A percentile compares a stretch with the other conserved stretches of the same genome.
Evolutionary conservation across 1,284 basidiomycete species (phyloP).

Genomic region (Ganoderma lingzhi): DNA sequence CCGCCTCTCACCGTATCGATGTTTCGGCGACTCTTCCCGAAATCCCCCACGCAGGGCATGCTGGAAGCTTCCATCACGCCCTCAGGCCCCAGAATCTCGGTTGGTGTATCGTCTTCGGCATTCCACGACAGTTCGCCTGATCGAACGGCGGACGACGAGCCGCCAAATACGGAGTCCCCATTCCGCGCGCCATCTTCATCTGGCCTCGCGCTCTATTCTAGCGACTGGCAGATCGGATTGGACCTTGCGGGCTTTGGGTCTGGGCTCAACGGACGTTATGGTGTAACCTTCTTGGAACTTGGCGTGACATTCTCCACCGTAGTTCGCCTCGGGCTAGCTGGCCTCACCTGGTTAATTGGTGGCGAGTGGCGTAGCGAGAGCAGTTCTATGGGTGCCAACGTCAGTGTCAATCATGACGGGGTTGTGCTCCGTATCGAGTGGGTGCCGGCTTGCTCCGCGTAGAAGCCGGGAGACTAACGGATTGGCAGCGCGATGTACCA

Average conservation of each 20-base stretch:
- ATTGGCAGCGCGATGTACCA: conserved; percentile 42
- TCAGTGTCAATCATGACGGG: conserved; percentile 40
- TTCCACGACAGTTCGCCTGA: conserved; percentile 36
- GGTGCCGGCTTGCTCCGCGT: conserved; percentile 31
- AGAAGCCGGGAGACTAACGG: conserved; percentile 13
- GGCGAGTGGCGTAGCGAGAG: conserved; percentile 41
- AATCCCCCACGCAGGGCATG: conserved; percentile 40
- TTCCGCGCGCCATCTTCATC: conserved; percentile 40
- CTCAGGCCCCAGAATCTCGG: conserved; percentile 32
- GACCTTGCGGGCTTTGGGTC: conserved; percentile 40
- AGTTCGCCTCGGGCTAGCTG: conserved; percentile 36
- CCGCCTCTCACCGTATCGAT: conserved; percentile 42
- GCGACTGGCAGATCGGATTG: conserved; percentile 40
- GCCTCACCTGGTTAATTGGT: conserved; percentile 38
- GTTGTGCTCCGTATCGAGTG: conserved; percentile 47
- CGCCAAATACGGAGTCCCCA: conserved; percentile 15
- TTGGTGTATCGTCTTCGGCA: conserved; percentile 36
- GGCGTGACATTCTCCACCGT: conserved; percentile 36
- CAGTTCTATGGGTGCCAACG: conserved; percentile 41
- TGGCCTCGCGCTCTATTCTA: conserved; percentile 39
- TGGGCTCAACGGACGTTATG: conserved; percentile 42
- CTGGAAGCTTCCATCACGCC: conserved; percentile 35
- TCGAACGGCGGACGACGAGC: conserved; percentile 22
- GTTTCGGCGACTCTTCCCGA: conserved; percentile 43
- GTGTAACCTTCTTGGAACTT: conserved; percentile 42